Evolutionary conservation across 1,139 yeast genomes (phyloP).

Genomic region (Nakaseomyces delphensis): DNA sequence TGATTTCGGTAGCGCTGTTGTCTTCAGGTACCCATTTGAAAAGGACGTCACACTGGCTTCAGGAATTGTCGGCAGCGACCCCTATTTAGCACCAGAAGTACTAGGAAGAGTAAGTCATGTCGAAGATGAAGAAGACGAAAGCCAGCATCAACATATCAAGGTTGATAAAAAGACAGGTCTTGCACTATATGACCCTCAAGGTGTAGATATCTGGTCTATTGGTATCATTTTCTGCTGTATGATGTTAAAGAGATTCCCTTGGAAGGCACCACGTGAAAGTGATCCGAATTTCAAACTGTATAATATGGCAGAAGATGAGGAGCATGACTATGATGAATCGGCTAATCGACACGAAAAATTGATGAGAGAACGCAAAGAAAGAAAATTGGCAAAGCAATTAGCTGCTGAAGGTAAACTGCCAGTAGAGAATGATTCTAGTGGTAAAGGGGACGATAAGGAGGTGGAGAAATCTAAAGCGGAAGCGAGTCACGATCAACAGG

Average conservation of each 20-base stretch:
- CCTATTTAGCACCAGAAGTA: constrained; percentile 95
- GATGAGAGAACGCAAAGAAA: constrained; percentile 26
- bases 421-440: too few species aligned
- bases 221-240: constrained; percentile 94
- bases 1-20: constrained; percentile 93
- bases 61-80: constrained; percentile 96
- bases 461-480: neutral
- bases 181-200: constrained; percentile 76
- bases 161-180: constrained; percentile 24
- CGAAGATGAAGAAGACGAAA: neutral
- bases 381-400: constrained; percentile 8
- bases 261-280: constrained; percentile 82
- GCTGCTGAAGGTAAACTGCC: neutral
- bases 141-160: neutral
- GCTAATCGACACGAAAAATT: constrained; percentile 40
- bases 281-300: constrained; percentile 72
- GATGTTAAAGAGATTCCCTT: constrained; percentile 88
- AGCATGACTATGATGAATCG: constrained; percentile 39
- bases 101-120: constrained; percentile 28
- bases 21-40: constrained; percentile 85
- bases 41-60: constrained; percentile 67
- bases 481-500: neutral
- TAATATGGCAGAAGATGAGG: constrained; percentile 37
- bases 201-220: constrained; percentile 90
- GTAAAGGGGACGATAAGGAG: neutral